phyloP scores from a whole-genome alignment of 2,329 filamentous ascomycete species.

The Sporothrix globosa region DNA sequence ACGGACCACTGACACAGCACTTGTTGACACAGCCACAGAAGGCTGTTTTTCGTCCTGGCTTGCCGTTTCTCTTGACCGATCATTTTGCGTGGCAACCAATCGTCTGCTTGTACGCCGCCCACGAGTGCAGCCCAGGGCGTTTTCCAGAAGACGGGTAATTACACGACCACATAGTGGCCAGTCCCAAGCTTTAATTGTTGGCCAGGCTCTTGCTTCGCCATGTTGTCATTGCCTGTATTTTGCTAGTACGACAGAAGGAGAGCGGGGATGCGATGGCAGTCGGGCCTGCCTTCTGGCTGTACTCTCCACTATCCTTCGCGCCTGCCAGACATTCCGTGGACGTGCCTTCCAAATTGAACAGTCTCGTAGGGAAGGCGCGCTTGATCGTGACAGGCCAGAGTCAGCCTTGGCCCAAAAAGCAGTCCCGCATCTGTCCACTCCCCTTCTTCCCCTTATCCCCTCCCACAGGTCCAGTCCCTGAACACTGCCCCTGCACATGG shows the following conservation, averaged over 20 bases:
- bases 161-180: too few species aligned
- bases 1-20: neutral
- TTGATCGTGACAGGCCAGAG: conserved; percentile 4
- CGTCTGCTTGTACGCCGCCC: neutral
- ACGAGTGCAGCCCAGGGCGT: neutral
- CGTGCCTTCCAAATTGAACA: too few species aligned
- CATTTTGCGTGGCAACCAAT: neutral
- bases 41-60: neutral
- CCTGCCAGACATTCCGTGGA: neutral
- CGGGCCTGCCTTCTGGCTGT: too few species aligned
- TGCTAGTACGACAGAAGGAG: too few species aligned
- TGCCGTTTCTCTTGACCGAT: conserved; percentile 12
- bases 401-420: conserved; percentile 11
- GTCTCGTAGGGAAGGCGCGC: neutral
- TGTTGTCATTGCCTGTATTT: neutral
- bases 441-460: neutral
- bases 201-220: neutral
- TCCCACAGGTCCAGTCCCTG: too few species aligned
- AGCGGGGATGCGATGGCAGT: too few species aligned
- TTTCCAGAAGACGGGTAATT: neutral
- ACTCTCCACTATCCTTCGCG: neutral
- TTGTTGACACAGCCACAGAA: neutral
- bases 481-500: neutral
- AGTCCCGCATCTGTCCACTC: neutral
- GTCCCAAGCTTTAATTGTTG: neutral